These are phyloP conservation scores for Pythium oligandrum DNA, from an alignment of 352 stramenopile genomes.

Conservation along the genomic window DNA sequence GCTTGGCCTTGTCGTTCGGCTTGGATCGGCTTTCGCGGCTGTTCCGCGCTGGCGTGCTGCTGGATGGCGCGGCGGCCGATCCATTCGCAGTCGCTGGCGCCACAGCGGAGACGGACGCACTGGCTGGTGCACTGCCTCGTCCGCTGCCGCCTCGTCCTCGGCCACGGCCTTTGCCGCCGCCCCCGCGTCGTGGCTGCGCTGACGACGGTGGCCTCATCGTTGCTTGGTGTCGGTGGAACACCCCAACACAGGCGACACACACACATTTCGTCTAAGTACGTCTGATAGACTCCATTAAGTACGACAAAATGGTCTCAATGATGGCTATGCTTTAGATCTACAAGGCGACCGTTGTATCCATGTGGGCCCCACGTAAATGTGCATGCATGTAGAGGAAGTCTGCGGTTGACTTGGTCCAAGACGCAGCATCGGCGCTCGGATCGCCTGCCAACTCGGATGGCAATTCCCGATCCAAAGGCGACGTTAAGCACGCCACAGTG, in stretches of 20 bases:
- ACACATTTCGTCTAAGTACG: too few relatives aligned
- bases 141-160: constrained; percentile 4
- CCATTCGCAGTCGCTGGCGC: not conserved
- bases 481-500: constrained; percentile 12
- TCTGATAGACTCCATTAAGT: too few relatives aligned
- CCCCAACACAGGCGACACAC: too few relatives aligned
- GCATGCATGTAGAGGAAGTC: not conserved
- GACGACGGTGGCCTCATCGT: not conserved
- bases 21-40: not conserved
- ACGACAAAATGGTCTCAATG: too few relatives aligned
- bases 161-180: constrained; percentile 2
- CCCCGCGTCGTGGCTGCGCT: constrained; percentile 1
- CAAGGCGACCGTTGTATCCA: too few relatives aligned
- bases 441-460: not conserved
- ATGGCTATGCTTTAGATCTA: too few relatives aligned
- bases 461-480: not conserved
- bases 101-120: not conserved
- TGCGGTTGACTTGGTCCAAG: not conserved
- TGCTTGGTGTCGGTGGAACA: too few relatives aligned
- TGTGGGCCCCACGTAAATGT: not conserved
- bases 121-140: not conserved
- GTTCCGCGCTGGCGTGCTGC: not conserved
- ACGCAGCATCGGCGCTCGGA: not conserved
- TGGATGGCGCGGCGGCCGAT: not conserved
- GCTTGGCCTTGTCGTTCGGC: constrained; percentile 1